Conservation (phyloP, 805 yeast genomes). For the Wickerhamomyces chaumierensis region DNA sequence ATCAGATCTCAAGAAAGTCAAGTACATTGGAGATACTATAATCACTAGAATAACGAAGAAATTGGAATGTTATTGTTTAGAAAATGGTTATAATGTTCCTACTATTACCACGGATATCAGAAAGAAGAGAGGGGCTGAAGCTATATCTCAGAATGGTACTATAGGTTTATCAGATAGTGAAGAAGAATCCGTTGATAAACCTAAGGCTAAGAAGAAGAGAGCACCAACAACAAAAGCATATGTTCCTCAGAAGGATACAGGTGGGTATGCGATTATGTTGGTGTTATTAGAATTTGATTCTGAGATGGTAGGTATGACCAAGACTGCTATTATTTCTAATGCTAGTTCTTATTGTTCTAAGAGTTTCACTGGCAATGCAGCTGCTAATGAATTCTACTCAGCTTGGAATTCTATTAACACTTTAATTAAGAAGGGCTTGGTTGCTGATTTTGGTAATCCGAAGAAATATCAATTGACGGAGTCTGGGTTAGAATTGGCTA, state of each 20-base stretch:
- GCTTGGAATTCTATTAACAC: slow-evolving; percentile 70
- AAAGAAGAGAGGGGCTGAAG: not conserved
- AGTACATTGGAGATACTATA: not conserved
- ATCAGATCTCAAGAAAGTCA: not conserved
- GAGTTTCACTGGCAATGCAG: slow-evolving; percentile 48
- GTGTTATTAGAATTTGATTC: slow-evolving; percentile 42
- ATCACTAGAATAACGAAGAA: not conserved
- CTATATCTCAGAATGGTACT: not conserved
- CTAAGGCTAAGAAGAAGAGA: slow-evolving; percentile 14
- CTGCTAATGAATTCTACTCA: slow-evolving; percentile 51
- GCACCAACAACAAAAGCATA: slow-evolving; percentile 30
- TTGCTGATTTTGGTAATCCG: slow-evolving; percentile 47
- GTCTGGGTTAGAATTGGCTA: slow-evolving; percentile 55
- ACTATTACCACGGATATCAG: not conserved
- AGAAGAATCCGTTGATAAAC: not conserved
- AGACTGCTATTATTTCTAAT: slow-evolving; percentile 39
- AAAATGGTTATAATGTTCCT: not conserved
- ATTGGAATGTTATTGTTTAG: not conserved
- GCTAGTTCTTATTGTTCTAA: slow-evolving; percentile 48
- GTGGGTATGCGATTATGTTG: slow-evolving; percentile 73
- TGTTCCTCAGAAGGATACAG: slow-evolving; percentile 66
- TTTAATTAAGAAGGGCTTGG: slow-evolving; percentile 47
- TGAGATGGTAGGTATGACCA: slow-evolving; percentile 45
- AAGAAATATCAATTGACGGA: slow-evolving; percentile 53
- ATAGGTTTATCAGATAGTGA: not conserved